These are phyloP conservation scores for Podila verticillata DNA, from an alignment of 192 early-diverging fungal species.

Conservation along the genomic window DNA sequence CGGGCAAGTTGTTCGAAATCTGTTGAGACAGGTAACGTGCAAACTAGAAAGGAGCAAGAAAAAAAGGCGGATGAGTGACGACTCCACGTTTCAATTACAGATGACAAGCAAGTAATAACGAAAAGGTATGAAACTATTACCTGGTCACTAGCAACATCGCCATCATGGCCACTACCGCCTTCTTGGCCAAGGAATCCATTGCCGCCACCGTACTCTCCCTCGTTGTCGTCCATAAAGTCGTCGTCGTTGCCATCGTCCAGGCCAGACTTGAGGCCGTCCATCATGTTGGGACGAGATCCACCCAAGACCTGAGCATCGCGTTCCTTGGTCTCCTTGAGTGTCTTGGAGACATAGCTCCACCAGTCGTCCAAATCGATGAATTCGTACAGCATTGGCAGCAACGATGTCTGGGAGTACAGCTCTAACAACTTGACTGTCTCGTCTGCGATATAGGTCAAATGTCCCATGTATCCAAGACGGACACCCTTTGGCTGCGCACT, in stretches of 20 bases:
- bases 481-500: conserved; percentile 88
- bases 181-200: conserved; percentile 66
- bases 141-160: conserved; percentile 72
- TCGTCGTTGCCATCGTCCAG: conserved; percentile 55
- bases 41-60: conserved; percentile 57
- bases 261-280: conserved; percentile 44
- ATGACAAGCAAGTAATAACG: background rate
- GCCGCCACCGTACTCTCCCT: conserved; percentile 58
- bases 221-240: conserved; percentile 67
- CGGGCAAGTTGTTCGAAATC: conserved; percentile 74
- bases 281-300: conserved; percentile 60
- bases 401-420: conserved; percentile 54
- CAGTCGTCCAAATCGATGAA: conserved; percentile 61
- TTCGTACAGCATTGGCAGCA: conserved; percentile 44
- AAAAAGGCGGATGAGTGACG: background rate
- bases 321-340: conserved; percentile 54
- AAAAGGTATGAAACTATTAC: conserved; percentile 31
- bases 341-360: conserved; percentile 64
- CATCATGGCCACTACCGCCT: conserved; percentile 57
- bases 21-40: conserved; percentile 76
- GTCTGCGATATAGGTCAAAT: conserved; percentile 96
- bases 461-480: conserved; percentile 98
- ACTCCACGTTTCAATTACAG: background rate
- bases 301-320: conserved; percentile 58
- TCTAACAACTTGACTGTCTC: conserved; percentile 93